A percentile compares a stretch with the other conserved stretches of the same genome.
Conservation (phyloP, 2,329 filamentous ascomycete genomes). For the Daldinia eschscholtzii region DNA sequence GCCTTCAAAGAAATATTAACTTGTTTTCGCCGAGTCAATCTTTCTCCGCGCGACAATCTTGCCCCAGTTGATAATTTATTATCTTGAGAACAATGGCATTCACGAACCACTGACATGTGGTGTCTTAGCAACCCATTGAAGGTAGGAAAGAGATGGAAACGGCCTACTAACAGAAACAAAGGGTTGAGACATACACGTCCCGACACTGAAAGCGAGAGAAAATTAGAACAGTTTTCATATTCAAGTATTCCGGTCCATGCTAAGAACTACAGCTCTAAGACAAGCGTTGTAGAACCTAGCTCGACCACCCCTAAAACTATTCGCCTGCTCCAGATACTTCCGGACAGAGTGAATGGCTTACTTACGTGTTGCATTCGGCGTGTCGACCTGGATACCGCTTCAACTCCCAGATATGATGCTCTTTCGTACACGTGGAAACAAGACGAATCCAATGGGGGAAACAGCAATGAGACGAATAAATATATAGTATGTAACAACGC, state of each 20-base stretch:
- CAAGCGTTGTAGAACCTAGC: background rate
- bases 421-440: conserved; percentile 44
- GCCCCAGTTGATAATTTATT: conserved; percentile 16
- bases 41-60: conserved; percentile 26
- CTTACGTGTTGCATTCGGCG: conserved; percentile 32
- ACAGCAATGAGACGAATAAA: conserved; percentile 12
- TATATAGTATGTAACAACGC: conserved; percentile 34
- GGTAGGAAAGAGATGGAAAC: conserved; percentile 25
- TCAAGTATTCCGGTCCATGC: conserved; percentile 24
- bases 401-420: conserved; percentile 35
- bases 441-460: conserved; percentile 21
- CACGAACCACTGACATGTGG: conserved; percentile 33
- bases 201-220: background rate
- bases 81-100: conserved; percentile 30
- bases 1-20: conserved; percentile 28
- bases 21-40: conserved; percentile 27
- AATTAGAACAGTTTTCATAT: conserved; percentile 30
- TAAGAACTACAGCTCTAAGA: background rate
- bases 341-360: conserved; percentile 19
- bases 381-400: conserved; percentile 21
- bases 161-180: conserved; percentile 9
- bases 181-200: conserved; percentile 2
- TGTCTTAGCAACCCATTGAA: conserved; percentile 18
- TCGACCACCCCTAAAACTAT: conserved; percentile 17
- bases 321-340: conserved; percentile 39